Evolutionary conservation across 2,329 filamentous ascomycete genomes (phyloP), one percentile per base, ranked within the genome.

Genomic region (Neodidymelliopsis sp.): DNA sequence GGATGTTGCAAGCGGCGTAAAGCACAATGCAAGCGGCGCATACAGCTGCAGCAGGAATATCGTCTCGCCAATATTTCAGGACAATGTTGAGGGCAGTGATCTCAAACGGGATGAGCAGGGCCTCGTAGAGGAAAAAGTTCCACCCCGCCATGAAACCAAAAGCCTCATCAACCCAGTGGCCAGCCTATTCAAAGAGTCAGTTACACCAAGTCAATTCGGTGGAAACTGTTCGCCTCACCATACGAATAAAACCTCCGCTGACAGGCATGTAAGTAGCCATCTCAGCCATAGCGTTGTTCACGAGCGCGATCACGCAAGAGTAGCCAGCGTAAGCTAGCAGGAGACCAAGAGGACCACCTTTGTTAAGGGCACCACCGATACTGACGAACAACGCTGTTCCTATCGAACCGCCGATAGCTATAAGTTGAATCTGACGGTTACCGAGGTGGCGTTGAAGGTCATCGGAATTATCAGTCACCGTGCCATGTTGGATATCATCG

Each of bases 271-370:
- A 81, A 27, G 78, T 77, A 22, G 76, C 80, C 84, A 88, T 87
- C 67, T 88, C 85, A 7, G 85, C 84, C 50, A 86, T 76, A 53
- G 79, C 80, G 63, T 86, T 87, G 77, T 86, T 87, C 64, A 87
- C 81, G 35, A 85, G 73, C 18, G 75, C 84, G 50, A 87, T 76
- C 43, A 86, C 63, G 60, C 74, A 66, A 27, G 75, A 76, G 65
- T 87, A 85, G 31, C 84, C 54, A 24, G 76, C 74, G 64, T 83
- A 88, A 27, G 81, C 84, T 48, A 88, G 65, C 53, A 88, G 76
- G 29, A 87, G 71, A 48, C 77, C 80, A 35, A 71, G 77, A 8
- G 80, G 79, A 13, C 80, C 80, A 33, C 76, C 80, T 35, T 73
- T 72, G 53, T 73, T 72, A 18, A 83, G 72, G 49, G 83, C 84